These are phyloP conservation scores for Hyaloscypha finlandica DNA, from an alignment of 495 filamentous ascomycete genomes.

Conservation along the genomic window DNA sequence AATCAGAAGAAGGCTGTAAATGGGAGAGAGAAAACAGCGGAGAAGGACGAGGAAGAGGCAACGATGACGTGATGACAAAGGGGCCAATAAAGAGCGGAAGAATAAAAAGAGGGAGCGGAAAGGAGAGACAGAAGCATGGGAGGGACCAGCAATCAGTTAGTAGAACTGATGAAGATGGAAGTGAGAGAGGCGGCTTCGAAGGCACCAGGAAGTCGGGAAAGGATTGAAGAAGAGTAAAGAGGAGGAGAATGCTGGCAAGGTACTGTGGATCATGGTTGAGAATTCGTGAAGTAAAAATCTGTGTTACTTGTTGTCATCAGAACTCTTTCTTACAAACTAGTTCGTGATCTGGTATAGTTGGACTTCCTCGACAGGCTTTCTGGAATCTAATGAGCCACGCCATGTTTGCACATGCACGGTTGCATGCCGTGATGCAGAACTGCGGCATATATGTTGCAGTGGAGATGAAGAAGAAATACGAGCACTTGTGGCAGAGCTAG, in stretches of 20 bases:
- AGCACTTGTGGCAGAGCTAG: no score
- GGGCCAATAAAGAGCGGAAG: neutral
- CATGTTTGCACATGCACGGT: no score
- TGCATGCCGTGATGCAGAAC: neutral
- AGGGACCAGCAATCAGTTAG: neutral
- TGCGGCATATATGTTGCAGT: neutral
- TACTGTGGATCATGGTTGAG: constrained; percentile 16
- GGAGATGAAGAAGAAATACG: no score
- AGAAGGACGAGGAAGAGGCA: constrained; percentile 2
- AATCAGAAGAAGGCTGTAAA: neutral
- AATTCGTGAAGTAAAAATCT: neutral
- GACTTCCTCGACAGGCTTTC: no score
- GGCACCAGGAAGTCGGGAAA: neutral
- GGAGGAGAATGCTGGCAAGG: neutral
- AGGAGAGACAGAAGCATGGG: neutral
- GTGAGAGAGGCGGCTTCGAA: neutral
- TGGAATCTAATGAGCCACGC: no score
- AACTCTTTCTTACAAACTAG: no score
- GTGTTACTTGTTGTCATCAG: no score
- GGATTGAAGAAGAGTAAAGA: constrained; percentile 2
- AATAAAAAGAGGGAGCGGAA: neutral
- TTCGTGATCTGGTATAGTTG: no score
- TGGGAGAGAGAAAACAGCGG: neutral
- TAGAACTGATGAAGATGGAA: neutral
- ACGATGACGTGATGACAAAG: neutral